Evolutionary conservation across 306 rosid genomes (phyloP), one percentile per base, ranked within the genome.

Genomic region (Vachellia pachyceras): DNA sequence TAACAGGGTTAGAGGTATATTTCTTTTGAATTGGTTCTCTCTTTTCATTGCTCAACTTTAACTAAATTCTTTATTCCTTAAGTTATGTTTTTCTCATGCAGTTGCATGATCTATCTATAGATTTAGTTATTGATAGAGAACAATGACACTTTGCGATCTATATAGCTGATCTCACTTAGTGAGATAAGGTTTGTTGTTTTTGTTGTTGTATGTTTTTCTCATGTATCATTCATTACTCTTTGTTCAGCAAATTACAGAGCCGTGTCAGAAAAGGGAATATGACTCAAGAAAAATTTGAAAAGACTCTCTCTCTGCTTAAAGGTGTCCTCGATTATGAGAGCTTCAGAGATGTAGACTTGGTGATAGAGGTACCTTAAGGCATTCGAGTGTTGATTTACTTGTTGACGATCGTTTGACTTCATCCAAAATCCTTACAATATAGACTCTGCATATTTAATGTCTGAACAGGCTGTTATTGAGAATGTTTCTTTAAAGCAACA

Each of bases 281-380:
- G 91, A 84, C 94, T 13, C 85, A 73, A 83, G 93, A 93, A 86
- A 92, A 86, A 83, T 90, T 92, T 85, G 98, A 92, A 42, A 91
- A 85, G 74, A 71, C 91, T 25, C 1, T 87, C 33, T 88, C 93
- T 86, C 97, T 95, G 81, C 91, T 95, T 64, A 84, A 86, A 87
- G 99, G 99, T 71, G 77, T 79, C 46, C 85, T 92, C 69, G 93
- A 92, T 82, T 95, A 87, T 74, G 91, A 92, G 83, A 87, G 90
- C 87, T 91, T 93, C 76, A 84, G 78, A 84, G 97, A 95, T 75
- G 99, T 95, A 73, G 98, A 95, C 90, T 79, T 95, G 92, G 98
- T 93, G 81, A 95, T 95, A 69, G 99, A 95, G 99, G 99, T 93
- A 77, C 46, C 77, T 82, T 68, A 74, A 50, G 73, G 78, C 57